A percentile compares a stretch with the other conserved stretches of the same genome.
These are phyloP conservation scores for Halteria grandinella DNA, from an alignment of 73 alveolate genomes.

Conservation along the genomic window DNA sequence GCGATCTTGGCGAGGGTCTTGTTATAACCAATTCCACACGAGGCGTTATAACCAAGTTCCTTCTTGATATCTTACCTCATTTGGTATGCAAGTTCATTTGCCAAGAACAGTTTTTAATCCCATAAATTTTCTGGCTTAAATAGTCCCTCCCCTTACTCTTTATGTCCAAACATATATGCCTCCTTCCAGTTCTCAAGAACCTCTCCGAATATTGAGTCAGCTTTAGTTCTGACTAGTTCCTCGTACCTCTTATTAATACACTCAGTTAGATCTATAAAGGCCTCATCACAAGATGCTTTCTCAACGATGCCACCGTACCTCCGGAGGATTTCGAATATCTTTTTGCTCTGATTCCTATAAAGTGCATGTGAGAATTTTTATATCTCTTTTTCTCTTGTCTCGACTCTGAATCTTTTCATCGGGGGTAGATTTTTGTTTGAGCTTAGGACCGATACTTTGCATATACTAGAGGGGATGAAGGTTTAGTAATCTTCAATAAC, in stretches of 20 bases:
- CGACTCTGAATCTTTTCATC: conserved; percentile 16
- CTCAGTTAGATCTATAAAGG: conserved; percentile 51
- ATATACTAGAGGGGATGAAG: conserved; percentile 20
- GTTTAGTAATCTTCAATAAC: no score
- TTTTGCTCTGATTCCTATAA: conserved; percentile 42
- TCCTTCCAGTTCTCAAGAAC: no score
- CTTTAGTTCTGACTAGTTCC: no score
- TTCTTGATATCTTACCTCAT: conserved; percentile 21
- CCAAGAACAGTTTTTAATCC: conserved; percentile 45
- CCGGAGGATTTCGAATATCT: conserved; percentile 24
- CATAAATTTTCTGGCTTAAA: conserved; percentile 25
- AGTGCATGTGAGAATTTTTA: conserved; percentile 15
- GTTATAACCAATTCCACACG: conserved; percentile 50
- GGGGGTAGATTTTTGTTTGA: conserved; percentile 8
- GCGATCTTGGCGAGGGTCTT: conserved; percentile 58
- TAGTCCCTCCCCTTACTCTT: conserved; percentile 33
- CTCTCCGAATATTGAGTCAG: no score
- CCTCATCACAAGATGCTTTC: conserved; percentile 61
- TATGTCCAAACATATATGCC: no score
- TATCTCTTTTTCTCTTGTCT: conserved; percentile 25
- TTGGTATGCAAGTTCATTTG: conserved; percentile 42
- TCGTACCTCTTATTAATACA: conserved; percentile 5
- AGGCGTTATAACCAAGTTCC: conserved; percentile 34
- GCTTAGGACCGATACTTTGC: background rate
- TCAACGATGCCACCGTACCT: conserved; percentile 43